Conservation (phyloP, 2,329 filamentous ascomycete species). For the Zelopaecilomyces penicillatus region DNA sequence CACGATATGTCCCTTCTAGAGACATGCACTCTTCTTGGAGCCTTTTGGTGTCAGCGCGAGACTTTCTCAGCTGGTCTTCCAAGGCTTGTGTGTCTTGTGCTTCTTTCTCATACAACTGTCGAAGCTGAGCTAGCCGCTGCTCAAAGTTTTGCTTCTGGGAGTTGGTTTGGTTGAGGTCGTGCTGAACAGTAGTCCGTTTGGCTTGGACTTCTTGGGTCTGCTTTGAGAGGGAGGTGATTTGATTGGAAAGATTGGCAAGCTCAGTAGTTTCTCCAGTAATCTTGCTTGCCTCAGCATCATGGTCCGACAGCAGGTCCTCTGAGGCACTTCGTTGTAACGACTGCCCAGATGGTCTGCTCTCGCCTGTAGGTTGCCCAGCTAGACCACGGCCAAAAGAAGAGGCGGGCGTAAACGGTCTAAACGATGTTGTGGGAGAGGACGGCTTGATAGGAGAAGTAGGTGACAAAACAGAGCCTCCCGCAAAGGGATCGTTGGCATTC, state of each 20-base stretch:
- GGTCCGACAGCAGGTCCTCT: conserved; percentile 86
- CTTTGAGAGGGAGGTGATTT: conserved; percentile 80
- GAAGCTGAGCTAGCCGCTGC: conserved; percentile 74
- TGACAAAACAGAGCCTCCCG: conserved; percentile 35
- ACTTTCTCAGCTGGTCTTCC: conserved; percentile 70
- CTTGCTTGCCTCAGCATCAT: conserved; percentile 79
- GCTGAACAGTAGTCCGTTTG: conserved; percentile 71
- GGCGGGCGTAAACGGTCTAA: conserved; percentile 87
- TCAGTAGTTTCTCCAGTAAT: conserved; percentile 85
- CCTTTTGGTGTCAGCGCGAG: conserved; percentile 74
- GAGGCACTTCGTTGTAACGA: conserved; percentile 38
- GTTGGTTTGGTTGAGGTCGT: conserved; percentile 70
- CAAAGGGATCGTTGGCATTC: conserved; percentile 54
- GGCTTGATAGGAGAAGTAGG: conserved; percentile 43
- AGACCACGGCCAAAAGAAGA: conserved; percentile 86
- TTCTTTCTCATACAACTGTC: conserved; percentile 87
- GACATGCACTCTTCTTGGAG: conserved; percentile 76
- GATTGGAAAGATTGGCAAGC: conserved; percentile 90
- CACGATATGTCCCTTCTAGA: conserved; percentile 71
- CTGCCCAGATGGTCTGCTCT: conserved; percentile 27
- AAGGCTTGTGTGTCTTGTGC: conserved; percentile 75
- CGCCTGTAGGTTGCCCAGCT: conserved; percentile 67
- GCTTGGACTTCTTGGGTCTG: conserved; percentile 91
- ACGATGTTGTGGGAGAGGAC: conserved; percentile 45
- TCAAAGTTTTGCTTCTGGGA: conserved; percentile 93